Conservation (phyloP, 108 stramenopile species). For the Epithemia pelagica region DNA sequence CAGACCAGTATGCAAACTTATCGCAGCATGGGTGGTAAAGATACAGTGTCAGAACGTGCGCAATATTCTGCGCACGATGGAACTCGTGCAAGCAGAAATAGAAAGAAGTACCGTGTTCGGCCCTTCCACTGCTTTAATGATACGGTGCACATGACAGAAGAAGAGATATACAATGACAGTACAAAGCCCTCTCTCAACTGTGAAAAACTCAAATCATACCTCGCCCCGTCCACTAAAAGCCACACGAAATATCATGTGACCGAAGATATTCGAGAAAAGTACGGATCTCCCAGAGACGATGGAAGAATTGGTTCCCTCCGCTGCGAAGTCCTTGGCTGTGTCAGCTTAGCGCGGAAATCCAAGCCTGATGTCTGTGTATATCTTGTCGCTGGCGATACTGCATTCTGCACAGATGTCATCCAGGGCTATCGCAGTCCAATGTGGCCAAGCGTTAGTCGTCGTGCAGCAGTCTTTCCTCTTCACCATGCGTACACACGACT, state of each 20-base stretch:
- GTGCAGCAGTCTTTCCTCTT: conserved; percentile 52
- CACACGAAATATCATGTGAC: conserved; percentile 14
- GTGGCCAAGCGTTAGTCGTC: conserved; percentile 39
- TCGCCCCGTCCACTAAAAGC: conserved; percentile 23
- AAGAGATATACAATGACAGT: conserved; percentile 41
- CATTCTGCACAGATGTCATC: conserved; percentile 58
- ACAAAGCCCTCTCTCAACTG: conserved; percentile 29
- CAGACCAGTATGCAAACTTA: not conserved
- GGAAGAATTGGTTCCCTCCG: conserved; percentile 44
- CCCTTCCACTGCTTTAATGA: conserved; percentile 32
- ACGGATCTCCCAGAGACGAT: conserved; percentile 35
- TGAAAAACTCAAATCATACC: conserved; percentile 35
- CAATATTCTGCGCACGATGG: conserved; percentile 9
- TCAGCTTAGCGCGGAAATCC: conserved; percentile 28
- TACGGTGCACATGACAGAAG: conserved; percentile 34
- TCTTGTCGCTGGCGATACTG: conserved; percentile 44
- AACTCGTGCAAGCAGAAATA: not conserved
- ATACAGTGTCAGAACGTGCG: not conserved
- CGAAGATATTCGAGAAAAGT: conserved; percentile 21
- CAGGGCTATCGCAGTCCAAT: conserved; percentile 41
- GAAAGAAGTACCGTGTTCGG: conserved; percentile 32
- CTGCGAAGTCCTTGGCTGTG: conserved; percentile 43
- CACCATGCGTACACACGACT: conserved; percentile 55
- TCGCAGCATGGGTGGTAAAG: not conserved
- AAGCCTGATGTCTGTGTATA: conserved; percentile 42